Base-by-base conservation (phyloP, 345 rosid genomes). In the Linum trigynum region DNA sequence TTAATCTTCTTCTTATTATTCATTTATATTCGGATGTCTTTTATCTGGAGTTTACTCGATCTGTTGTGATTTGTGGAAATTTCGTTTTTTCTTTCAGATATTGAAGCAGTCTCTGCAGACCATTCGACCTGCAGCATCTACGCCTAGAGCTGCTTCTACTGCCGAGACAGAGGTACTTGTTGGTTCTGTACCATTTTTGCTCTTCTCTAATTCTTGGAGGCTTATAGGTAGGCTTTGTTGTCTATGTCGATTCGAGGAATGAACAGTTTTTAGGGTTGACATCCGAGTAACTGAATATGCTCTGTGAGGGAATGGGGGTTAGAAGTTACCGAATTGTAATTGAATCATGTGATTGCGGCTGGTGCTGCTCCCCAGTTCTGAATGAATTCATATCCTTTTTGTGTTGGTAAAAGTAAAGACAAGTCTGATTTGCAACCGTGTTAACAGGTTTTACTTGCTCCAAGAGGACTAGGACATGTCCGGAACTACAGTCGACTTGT, bases 401-500 rank as follows among this genome's bases (percentile, higher is more conserved):
- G 6, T 4, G 6, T 41, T 4, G 45, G 9, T n/a, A 8, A 8
- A 41, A 41, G 9, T 8, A 41, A 41, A 41, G 45, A 41, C n/a
- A 8, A 41, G 0, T 62, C 48, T 59, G 38, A 37, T 23, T 68
- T 74, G 61, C 37, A 62, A 48, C 16, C 9, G 1, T 71, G 66
- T 75, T 64, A 72, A 51, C 72, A 87, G 94, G 67, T 73, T 57
- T 67, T 77, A 65, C 71, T 77, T 67, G 74, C 75, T 67, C 69
- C 75, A 17, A 79, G 75, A 76, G 80, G 75, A 78, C 17, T 72
- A 12, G 75, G 51, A 43, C 74, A 71, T 66, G 72, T 78, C 58
- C 71, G 79, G 69, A 78, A 79, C 71, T 83, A 78, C 65, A 78
- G 77, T 65, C 77, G 67, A 67, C 78, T 79, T 66, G 65, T 78